Conservation (phyloP, 2,329 filamentous ascomycete species). For the Trichoderma simmonsii region DNA sequence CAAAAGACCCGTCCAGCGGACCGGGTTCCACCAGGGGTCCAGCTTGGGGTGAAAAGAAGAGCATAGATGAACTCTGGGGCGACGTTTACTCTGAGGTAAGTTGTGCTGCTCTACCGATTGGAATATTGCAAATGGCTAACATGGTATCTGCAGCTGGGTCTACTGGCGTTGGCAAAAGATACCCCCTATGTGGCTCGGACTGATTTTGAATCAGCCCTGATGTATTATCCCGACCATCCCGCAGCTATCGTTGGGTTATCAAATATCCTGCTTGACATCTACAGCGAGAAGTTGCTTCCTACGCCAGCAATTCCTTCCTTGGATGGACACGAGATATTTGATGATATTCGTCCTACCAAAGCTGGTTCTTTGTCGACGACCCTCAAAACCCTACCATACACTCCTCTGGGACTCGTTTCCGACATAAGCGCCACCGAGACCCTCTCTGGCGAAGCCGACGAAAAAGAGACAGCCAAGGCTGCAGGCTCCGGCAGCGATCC, state of each 20-base stretch:
- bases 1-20: constrained; percentile 60
- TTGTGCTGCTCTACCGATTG: constrained; percentile 12
- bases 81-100: constrained; percentile 80
- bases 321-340: constrained; percentile 20
- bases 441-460: constrained; percentile 17
- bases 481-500: constrained; percentile 15
- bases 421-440: constrained; percentile 24
- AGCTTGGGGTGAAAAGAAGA: constrained; percentile 77
- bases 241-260: constrained; percentile 78
- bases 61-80: constrained; percentile 78
- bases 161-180: constrained; percentile 60
- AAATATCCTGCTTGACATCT: constrained; percentile 82
- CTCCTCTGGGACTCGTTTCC: constrained; percentile 46
- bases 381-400: constrained; percentile 37
- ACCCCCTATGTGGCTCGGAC: constrained; percentile 66
- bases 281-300: constrained; percentile 64
- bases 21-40: constrained; percentile 59
- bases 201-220: constrained; percentile 79
- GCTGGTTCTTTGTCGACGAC: background rate
- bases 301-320: constrained; percentile 51
- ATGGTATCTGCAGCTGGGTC: constrained; percentile 49
- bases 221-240: constrained; percentile 75
- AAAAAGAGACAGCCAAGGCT: constrained; percentile 19
- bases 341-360: background rate
- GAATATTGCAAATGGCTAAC: constrained; percentile 25